Conservation (phyloP, 202 grass and related monocot genomes). For the Thinopyrum obtusiflorum region DNA sequence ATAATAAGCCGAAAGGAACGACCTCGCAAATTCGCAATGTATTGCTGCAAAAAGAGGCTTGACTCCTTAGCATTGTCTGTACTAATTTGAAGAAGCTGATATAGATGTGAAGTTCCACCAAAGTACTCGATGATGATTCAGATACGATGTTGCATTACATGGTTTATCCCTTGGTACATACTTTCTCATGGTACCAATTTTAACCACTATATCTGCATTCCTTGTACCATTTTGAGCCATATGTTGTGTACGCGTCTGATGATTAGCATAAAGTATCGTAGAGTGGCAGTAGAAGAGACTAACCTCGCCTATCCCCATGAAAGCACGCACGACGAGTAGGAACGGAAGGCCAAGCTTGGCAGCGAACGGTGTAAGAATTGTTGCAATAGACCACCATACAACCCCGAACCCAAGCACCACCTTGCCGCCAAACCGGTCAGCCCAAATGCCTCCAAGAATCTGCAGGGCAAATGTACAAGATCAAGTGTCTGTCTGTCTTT, state of each 20-base stretch:
- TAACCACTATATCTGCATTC: not conserved
- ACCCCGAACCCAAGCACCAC: conserved; percentile 88
- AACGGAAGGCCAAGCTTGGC: conserved; percentile 87
- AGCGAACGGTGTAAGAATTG: conserved; percentile 85
- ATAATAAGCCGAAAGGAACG: not conserved
- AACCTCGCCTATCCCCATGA: conserved; percentile 99
- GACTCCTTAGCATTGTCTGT: not conserved
- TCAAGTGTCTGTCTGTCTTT: not conserved
- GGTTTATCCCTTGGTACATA: not conserved
- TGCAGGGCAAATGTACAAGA: conserved; percentile 27
- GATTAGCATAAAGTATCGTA: conserved; percentile 17
- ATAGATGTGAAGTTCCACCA: not conserved
- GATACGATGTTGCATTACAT: too few relatives aligned
- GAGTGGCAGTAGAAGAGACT: conserved; percentile 33
- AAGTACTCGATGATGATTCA: not conserved
- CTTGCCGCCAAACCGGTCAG: conserved; percentile 91
- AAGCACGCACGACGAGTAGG: conserved; percentile 81
- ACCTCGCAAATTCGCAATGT: not conserved
- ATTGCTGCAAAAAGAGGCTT: not conserved
- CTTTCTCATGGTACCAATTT: not conserved
- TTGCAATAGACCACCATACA: conserved; percentile 96
- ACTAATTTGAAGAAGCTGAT: not conserved
- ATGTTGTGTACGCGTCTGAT: not conserved
- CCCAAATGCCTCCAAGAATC: conserved; percentile 97
- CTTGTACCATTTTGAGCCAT: not conserved